phyloP scores from a whole-genome alignment of 148 eudicot genomes.

The Simmondsia chinensis region DNA sequence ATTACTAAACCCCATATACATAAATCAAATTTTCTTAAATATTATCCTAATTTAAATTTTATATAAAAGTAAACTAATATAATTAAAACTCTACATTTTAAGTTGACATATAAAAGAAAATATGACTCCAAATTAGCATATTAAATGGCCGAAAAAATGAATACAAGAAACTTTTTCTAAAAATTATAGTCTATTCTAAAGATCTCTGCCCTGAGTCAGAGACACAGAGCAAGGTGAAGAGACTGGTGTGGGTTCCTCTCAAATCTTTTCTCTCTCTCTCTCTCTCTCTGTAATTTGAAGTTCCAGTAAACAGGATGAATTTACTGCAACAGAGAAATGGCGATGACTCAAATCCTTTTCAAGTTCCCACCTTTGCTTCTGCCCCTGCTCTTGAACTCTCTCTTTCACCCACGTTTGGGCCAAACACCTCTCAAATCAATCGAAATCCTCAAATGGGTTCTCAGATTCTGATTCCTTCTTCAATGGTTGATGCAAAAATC shows the following conservation, averaged over 20 bases:
- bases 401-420: neutral
- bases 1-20: no score
- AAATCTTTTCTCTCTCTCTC: neutral
- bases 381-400: conserved; percentile 10
- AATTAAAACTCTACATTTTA: no score
- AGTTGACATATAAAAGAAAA: no score
- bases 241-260: conserved; percentile 15
- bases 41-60: no score
- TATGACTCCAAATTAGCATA: no score
- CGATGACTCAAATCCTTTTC: neutral
- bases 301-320: conserved; percentile 4
- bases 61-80: no score
- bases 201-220: conserved; percentile 17
- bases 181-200: no score
- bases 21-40: no score
- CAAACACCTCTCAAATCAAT: neutral
- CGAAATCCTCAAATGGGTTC: conserved; percentile 10
- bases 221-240: conserved; percentile 1
- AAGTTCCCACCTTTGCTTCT: neutral
- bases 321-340: no score
- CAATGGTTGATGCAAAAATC: neutral
- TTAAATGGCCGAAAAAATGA: no score
- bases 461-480: conserved; percentile 1
- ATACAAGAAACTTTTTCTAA: no score
- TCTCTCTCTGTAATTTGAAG: neutral